A percentile compares a stretch with the other conserved stretches of the same genome.
Evolutionary conservation across 495 filamentous ascomycete genomes (phyloP).

Genomic region (Aspergillus avenaceus): DNA sequence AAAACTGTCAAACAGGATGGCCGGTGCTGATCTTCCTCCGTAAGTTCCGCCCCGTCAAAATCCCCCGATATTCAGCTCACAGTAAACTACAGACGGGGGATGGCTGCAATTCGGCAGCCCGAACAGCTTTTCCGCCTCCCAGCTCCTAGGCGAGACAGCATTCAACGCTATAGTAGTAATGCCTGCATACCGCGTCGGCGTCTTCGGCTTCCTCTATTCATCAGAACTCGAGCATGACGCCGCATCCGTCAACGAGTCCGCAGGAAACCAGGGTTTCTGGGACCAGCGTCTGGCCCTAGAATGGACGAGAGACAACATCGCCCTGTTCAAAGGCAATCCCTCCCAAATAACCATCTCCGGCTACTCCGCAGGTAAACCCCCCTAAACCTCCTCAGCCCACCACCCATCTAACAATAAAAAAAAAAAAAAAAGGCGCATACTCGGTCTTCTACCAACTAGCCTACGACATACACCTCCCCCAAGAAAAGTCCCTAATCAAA

Average conservation of each 20-base stretch:
- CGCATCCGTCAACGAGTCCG: conserved; percentile 34
- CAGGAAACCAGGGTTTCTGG: conserved; percentile 63
- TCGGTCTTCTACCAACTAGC: conserved; percentile 57
- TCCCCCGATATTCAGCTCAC: background rate
- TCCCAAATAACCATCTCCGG: conserved; percentile 63
- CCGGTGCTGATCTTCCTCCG: conserved; percentile 43
- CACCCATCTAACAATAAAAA: background rate
- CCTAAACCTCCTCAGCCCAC: background rate
- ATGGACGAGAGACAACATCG: conserved; percentile 61
- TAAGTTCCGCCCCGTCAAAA: conserved; percentile 14
- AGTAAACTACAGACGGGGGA: conserved; percentile 42
- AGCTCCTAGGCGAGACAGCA: conserved; percentile 46
- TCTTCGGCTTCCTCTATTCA: conserved; percentile 64
- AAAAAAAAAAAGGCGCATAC: conserved; percentile 47
- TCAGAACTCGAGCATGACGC: conserved; percentile 48
- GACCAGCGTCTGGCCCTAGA: conserved; percentile 62
- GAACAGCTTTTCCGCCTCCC: conserved; percentile 42
- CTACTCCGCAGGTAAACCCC: conserved; percentile 52
- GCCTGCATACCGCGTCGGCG: conserved; percentile 65
- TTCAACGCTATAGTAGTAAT: conserved; percentile 55
- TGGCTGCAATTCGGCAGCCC: conserved; percentile 55
- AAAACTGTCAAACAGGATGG: conserved; percentile 26
- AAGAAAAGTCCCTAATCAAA: conserved; percentile 35
- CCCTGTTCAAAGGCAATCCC: conserved; percentile 58
- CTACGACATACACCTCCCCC: conserved; percentile 48